Evolutionary conservation across 805 yeast genomes (phyloP).

Genomic region (Starmerella stigmatis): DNA sequence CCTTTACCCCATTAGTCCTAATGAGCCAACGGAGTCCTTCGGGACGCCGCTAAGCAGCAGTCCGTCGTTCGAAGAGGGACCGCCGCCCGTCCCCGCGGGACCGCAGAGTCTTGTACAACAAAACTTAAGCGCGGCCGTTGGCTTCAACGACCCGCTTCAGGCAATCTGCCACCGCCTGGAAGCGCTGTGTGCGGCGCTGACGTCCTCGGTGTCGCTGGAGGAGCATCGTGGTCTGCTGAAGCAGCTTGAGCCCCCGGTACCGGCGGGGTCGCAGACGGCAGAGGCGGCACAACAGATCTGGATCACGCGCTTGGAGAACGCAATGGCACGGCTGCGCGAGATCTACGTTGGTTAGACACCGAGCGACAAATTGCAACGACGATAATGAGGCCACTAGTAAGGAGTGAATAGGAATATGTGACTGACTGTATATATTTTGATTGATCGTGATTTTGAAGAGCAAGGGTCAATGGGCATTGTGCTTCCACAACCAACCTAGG

Average conservation of each 20-base stretch:
- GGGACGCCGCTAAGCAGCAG: no score
- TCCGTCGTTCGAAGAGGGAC: background rate
- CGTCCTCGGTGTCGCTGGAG: background rate
- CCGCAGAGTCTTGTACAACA: background rate
- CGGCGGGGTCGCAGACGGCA: constrained; percentile 4
- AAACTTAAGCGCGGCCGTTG: background rate
- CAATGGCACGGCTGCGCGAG: constrained; percentile 10
- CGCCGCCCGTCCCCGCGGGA: background rate
- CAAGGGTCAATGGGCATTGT: no score
- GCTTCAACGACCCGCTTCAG: background rate
- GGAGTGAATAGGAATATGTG: no score
- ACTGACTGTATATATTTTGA: no score
- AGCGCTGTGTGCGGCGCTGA: constrained; percentile 11
- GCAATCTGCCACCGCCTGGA: constrained; percentile 13
- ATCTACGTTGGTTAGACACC: no score
- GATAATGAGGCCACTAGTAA: no score
- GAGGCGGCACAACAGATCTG: constrained; percentile 11
- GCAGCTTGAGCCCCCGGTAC: constrained; percentile 13
- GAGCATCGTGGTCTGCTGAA: constrained; percentile 4
- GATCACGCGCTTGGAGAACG: constrained; percentile 22
- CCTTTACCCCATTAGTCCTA: background rate
- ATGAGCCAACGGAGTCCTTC: no score
- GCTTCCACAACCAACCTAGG: no score
- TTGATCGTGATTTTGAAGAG: no score
- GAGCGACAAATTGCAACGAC: no score